Evolutionary conservation across 768 basidiomycete genomes (phyloP).

Genomic region (Podaxis sp.): DNA sequence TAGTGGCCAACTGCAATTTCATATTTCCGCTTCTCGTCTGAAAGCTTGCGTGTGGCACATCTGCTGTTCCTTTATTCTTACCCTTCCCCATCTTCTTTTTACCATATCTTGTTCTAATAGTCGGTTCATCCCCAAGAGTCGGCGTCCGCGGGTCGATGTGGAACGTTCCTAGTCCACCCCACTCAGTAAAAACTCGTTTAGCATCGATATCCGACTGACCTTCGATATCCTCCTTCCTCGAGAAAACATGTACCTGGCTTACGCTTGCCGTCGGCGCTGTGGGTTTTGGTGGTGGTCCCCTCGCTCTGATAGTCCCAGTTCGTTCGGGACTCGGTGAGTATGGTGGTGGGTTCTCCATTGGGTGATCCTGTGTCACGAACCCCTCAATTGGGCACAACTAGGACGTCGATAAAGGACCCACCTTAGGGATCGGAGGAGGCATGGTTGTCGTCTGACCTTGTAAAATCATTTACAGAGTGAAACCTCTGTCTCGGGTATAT

Average conservation of each 20-base stretch:
- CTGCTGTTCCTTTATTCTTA: conserved; percentile 25
- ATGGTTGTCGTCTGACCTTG: conserved; percentile 6
- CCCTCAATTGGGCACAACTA: neutral
- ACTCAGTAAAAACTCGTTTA: too few species aligned
- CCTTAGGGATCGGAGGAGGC: neutral
- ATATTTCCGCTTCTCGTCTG: conserved; percentile 41
- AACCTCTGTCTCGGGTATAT: neutral
- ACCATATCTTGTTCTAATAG: conserved; percentile 15
- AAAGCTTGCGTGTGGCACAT: conserved; percentile 38
- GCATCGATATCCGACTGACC: conserved; percentile 22
- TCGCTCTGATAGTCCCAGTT: neutral
- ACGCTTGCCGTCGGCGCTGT: conserved; percentile 21
- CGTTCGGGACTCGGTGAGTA: conserved; percentile 17
- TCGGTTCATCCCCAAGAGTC: conserved; percentile 23
- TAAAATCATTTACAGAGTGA: conserved; percentile 11
- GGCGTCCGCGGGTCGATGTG: conserved; percentile 39
- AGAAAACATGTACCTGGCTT: conserved; percentile 33
- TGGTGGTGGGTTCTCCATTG: conserved; percentile 26
- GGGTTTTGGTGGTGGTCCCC: neutral
- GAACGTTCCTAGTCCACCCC: conserved; percentile 34
- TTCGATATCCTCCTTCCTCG: conserved; percentile 30
- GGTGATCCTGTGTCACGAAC: neutral
- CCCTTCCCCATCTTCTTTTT: conserved; percentile 22
- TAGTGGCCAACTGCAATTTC: conserved; percentile 36
- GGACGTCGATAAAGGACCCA: neutral